phyloP scores from a whole-genome alignment of 139 green algal genomes.

The Pseudopediastrum boryanum region DNA sequence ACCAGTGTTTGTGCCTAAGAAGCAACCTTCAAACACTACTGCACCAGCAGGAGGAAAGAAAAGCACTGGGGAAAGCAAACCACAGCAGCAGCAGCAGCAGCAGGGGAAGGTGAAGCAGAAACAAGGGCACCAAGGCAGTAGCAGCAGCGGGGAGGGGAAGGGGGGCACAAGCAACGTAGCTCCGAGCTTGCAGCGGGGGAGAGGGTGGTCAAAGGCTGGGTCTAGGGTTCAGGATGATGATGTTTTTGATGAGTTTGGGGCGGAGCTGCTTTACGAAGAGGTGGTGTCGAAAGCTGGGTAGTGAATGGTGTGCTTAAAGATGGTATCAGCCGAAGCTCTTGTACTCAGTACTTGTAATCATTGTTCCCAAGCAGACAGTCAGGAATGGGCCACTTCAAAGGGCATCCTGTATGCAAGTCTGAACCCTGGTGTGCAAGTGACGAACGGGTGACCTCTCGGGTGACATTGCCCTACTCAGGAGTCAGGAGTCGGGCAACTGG shows the following conservation, averaged over 20 bases:
- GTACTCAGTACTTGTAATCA: too few relatives aligned
- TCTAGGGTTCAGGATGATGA: constrained; percentile 39
- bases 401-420: too few relatives aligned
- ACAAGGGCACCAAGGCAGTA: not conserved
- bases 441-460: too few relatives aligned
- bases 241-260: constrained; percentile 33
- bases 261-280: constrained; percentile 28
- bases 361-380: too few relatives aligned
- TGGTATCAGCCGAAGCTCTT: too few relatives aligned
- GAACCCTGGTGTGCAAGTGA: too few relatives aligned
- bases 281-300: not conserved
- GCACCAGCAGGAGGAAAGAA: constrained; percentile 19
- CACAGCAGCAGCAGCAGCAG: constrained; percentile 12
- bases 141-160: not conserved
- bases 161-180: not conserved
- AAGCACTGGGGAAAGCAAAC: not conserved
- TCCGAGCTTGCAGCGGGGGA: not conserved
- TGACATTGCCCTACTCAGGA: too few relatives aligned
- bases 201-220: not conserved
- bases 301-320: too few relatives aligned
- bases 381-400: too few relatives aligned
- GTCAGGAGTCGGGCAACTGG: too few relatives aligned
- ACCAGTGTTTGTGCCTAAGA: constrained; percentile 34
- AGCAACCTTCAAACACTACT: not conserved
- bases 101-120: constrained; percentile 6